Evolutionary conservation across 108 stramenopile species (phyloP), one percentile per base, ranked within the genome.

Genomic region (Nannochloropsis gaditana): DNA sequence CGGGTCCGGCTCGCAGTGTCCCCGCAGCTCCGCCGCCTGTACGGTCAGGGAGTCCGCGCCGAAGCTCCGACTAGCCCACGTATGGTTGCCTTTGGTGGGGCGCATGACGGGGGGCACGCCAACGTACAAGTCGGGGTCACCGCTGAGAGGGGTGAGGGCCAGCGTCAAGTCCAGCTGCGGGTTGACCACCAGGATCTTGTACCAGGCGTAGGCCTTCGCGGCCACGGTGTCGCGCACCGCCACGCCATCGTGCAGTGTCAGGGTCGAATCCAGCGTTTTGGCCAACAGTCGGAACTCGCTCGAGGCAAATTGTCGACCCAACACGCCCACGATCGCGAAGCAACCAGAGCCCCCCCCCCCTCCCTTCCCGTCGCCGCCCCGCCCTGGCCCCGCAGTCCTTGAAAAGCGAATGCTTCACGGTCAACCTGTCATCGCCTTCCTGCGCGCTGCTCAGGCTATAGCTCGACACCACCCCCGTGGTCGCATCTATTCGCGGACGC

Each of bases 41-140:
- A 86, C n/a, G 44, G 45, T 83, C 86, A 83, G 21, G 15, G 47
- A 79, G 45, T 89, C 89, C 43, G 42, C 86, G 0, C 86, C 86
- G 47, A 84, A 82, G 83, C 80, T 42, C 85, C 83, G 83, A 21
- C 44, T 44, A 2, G 83, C 79, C 82, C 43, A 89, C 21, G 81
- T 44, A 44, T 73, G 31, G 21, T 89, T 59, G 31, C 21, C 45
- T 11, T 21, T 42, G 43, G 43, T 80, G 2, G 89, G 89, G n/a
- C 45, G 44, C n/a, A 42, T 43, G 17, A 79, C 6, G 9, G 31
- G 21, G 9, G 42, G 41, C 31, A 79, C 50, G 47, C n/a, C 43
- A 9, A 86, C 81, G 45, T 83, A 89, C 86, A 89, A 10, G 44
- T 89, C 89, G 10, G 89, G 86, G 44, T 89, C 89, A 3, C 89